Base-by-base conservation (phyloP, 768 basidiomycete species). In the Termitomyces sp. region DNA sequence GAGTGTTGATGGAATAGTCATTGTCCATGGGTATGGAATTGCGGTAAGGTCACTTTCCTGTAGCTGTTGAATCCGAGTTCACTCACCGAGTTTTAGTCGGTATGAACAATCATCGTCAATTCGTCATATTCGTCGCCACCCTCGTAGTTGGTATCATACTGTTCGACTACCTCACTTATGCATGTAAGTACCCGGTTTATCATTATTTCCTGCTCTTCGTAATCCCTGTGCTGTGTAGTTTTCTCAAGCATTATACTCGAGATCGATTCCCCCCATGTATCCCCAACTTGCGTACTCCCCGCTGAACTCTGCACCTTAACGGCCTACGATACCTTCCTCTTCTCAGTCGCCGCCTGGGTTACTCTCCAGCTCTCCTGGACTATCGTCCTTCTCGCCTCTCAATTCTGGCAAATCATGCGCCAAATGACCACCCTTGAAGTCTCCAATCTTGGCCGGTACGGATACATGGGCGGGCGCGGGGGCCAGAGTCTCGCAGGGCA, bases 1-100 rank as follows among this genome's bases (percentile, higher is more conserved):
- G 10, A 47, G 2, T n/a, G n/a, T 19, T 29, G 10, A 16, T 45
- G 29, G 12, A 32, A 8, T 46, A 96, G 95, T 65, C 95, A 99
- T 65, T 98, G 97, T 64, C 97, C 96, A 1, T 99, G 97, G 97
- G 87, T 98, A 16, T 99, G 95, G 95, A 98, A 98, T 72, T 98
- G 96, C 69, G 86, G 92, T 93, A 68, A 27, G 89, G 17, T 32
- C 59, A n/a, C 43, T 17, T 29, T 23, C n/a, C 29, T 40, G 14
- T 8, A n/a, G 14, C n/a, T 25, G 38, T 19, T 32, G 34, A 14
- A 53, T 41, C 4, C 6, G 23, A 5, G 25, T 31, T 32, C 10
- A 21, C 31, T 54, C 19, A 40, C 23, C 21, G 9, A 41, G 58
- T 23, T 55, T 23, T 56, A 92, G 94, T 98, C 51, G 97, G 97